phyloP scores from a whole-genome alignment of 2,329 filamentous ascomycete genomes.

The Amauroascus verrucosus region DNA sequence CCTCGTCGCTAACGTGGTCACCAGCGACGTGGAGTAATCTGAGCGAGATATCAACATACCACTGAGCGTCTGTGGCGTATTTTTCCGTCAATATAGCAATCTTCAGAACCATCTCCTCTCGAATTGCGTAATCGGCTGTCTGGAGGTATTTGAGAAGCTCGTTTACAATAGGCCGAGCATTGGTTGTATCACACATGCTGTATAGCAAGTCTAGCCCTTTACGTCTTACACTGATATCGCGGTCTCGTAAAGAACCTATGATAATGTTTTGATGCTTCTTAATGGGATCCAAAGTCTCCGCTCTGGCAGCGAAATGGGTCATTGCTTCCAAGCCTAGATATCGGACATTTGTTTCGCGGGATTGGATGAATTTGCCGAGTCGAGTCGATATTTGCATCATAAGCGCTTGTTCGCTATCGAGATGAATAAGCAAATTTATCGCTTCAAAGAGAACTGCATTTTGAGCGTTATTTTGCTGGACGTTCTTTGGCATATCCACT shows the following conservation, averaged over 20 bases:
- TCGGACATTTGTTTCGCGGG: constrained; percentile 90
- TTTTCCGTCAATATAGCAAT: constrained; percentile 98
- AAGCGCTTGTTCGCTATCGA: constrained; percentile 85
- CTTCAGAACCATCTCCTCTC: constrained; percentile 98
- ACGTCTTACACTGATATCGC: constrained; percentile 91
- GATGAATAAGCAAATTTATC: constrained; percentile 94
- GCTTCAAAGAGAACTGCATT: constrained; percentile 97
- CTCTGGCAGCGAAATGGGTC: constrained; percentile 89
- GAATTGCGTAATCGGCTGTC: constrained; percentile 92
- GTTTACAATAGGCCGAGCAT: constrained; percentile 83
- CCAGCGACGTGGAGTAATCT: constrained; percentile 91
- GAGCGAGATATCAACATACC: constrained; percentile 97
- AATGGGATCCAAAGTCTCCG: constrained; percentile 91
- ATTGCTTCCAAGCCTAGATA: constrained; percentile 95
- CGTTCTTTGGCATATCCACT: constrained; percentile 91
- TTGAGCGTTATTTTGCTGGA: constrained; percentile 98
- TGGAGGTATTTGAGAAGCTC: constrained; percentile 91
- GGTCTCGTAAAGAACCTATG: constrained; percentile 81
- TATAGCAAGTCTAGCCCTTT: constrained; percentile 94
- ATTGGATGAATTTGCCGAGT: constrained; percentile 91
- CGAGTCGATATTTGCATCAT: constrained; percentile 93
- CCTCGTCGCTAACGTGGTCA: constrained; percentile 96
- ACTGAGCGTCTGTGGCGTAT: constrained; percentile 95
- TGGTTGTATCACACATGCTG: constrained; percentile 98
- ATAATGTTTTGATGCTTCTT: constrained; percentile 98